Base-by-base conservation (phyloP, 352 stramenopile species). In the Globisporangium yorkense region DNA sequence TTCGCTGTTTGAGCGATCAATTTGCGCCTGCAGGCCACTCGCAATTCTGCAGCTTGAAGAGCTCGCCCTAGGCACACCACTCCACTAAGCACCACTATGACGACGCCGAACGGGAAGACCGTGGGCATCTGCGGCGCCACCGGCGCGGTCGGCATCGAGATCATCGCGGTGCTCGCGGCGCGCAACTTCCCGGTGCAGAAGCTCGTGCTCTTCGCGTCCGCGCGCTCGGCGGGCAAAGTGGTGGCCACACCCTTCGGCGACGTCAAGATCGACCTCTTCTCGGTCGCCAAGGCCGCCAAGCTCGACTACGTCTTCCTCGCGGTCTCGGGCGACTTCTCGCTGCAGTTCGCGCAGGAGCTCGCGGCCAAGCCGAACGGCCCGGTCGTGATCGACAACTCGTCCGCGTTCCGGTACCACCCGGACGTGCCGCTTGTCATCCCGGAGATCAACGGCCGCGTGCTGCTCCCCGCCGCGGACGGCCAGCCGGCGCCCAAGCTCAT, bases 371-470 rank as follows among this genome's bases (percentile, higher is more conserved):
- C 78, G 8, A 87, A 89, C 59, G 84, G 91, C 2, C 85, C 89
- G 8, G 78, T 98, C 21, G 96, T 99, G n/a, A 99, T 99, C 72
- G 97, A 99, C 75, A 99, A 99, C 80, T 98, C 94, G 62, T 98
- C 94, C 52, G 97, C 97, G 20, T 99, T 98, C 71, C 89, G 97
- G 18, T 96, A 97, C 61, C 70, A 96, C 66, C 60, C 80, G 6
- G 75, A 92, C 47, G 87, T 97, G 57, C 96, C 96, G 48, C 73
- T 99, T 9, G 89, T 98, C 39, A 94, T 98, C 60, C 94, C 94
- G 0, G 94, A 98, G 80, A 98, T 98, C 68, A 98, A 99, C 66
- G 92, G 90, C 52, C 72, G 94, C 40, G 74, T 88, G 63, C 87
- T 94, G 39, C 51, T 84, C 5, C 33, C 33, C 6, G 59, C 63